Base-by-base conservation (phyloP, 2,329 filamentous ascomycete genomes). In the Pseudogymnoascus sp. region DNA sequence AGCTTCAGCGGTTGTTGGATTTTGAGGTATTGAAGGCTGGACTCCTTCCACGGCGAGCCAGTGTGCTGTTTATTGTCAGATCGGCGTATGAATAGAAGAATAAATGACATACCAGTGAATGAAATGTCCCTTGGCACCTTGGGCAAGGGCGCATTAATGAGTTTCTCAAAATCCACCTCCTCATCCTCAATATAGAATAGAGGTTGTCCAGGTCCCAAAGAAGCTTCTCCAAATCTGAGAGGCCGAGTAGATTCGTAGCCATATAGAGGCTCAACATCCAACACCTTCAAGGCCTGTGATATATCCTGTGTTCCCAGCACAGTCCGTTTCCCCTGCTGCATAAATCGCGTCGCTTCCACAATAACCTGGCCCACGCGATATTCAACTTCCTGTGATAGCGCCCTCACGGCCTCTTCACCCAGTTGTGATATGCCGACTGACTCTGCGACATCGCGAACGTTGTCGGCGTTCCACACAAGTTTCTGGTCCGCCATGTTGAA, bases 11-110 rank as follows among this genome's bases (percentile, higher is more conserved):
- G 89, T 87, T 1, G 92, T 95, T 5, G 95, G 95, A 75, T 99
- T 99, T 75, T 97, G 93, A 1, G 93, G 92, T 70, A 97, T 97
- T 0, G 92, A 90, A 1, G 95, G 95, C 74, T 99, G 93, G 29
- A 97, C 95, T 65, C 95, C 95, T 80, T 99, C 95, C 60, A 99
- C 91, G 21, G 95, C 93, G 66, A 97, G 86, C 93, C 95, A 99
- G 77, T 99, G 95, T 66, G 91, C 95, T 93, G 72, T 14, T 64
- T 40, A 21, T 12, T 62, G 54, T 66, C 36, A 69, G 71, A 47
- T 39, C 8, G 12, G 2, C 4, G 34, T 14, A 21, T 3, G 18
- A n/a, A 12, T 34, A 62, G 12, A 11, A 31, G 12, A 54, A 61
- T 18, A 51, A 57, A 23, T 23, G 45, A 69, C 81, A 64, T 78